These are phyloP conservation scores for Triangularia setosa DNA, from an alignment of 2,329 filamentous ascomycete genomes.

Conservation along the genomic window DNA sequence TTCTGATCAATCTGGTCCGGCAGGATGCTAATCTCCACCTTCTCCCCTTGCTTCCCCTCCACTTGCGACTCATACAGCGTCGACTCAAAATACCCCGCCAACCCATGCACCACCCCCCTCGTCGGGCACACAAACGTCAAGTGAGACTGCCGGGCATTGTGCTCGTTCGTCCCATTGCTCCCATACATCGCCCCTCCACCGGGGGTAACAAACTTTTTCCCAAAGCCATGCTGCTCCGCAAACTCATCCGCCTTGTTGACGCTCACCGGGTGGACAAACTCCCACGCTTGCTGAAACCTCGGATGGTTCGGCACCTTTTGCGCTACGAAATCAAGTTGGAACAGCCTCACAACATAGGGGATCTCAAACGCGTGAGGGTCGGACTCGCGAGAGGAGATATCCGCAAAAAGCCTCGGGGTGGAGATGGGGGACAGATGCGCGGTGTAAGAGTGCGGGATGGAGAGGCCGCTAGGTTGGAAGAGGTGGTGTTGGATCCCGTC, in stretches of 20 bases:
- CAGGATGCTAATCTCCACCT: conserved; percentile 85
- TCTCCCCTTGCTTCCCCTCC: conserved; percentile 38
- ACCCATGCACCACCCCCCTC: conserved; percentile 80
- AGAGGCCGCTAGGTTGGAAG: conserved; percentile 75
- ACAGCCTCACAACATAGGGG: conserved; percentile 91
- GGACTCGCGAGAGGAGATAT: conserved; percentile 62
- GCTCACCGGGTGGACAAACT: conserved; percentile 73
- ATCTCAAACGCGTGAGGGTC: conserved; percentile 79
- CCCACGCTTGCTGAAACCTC: conserved; percentile 74
- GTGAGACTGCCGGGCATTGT: conserved; percentile 79
- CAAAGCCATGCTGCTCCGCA: conserved; percentile 49
- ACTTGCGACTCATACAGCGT: conserved; percentile 70
- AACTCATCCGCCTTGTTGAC: conserved; percentile 32
- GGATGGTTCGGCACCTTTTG: conserved; percentile 54
- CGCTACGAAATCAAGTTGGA: conserved; percentile 82
- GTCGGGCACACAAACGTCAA: conserved; percentile 74
- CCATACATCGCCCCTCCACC: conserved; percentile 71
- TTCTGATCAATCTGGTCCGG: conserved; percentile 88
- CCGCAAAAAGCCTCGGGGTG: conserved; percentile 78
- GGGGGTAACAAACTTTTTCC: conserved; percentile 55
- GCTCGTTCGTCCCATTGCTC: conserved; percentile 79
- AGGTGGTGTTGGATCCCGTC: conserved; percentile 93
- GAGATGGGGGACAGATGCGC: conserved; percentile 91
- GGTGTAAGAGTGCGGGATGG: conserved; percentile 89
- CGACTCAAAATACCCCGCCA: conserved; percentile 94